Evolutionary conservation across 768 basidiomycete genomes (phyloP), one percentile per base, ranked within the genome.

Genomic region (Lentinula sp.): DNA sequence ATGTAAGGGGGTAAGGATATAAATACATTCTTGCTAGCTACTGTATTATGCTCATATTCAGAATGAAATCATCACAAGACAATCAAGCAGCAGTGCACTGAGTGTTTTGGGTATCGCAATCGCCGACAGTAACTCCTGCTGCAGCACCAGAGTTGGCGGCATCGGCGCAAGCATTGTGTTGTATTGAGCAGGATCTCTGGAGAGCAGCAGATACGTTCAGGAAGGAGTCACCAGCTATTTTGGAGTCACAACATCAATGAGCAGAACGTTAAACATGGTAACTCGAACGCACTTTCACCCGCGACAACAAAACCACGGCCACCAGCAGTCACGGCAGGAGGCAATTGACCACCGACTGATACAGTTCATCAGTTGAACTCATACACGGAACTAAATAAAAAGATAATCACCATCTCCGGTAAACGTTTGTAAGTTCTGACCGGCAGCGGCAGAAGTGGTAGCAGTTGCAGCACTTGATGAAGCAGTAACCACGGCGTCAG

Each of bases 181-280:
- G 83, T 42, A 82, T 75, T 64, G 83, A 81, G 70, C 85, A 86
- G 1, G 82, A 82, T 34, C 84, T 80, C 21, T 79, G 80, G 35
- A 85, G 73, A 16, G 84, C 84, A 43, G 78, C 79, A 35, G 69
- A 69, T 13, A 72, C 42, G 66, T 82, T 80, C 35, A 82, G 63
- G 77, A 85, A 85, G 45, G 67, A 63, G 43, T 78, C 76, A 49
- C 34, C 59, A 11, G 34, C 39, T 46, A 35, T 21, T 39, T 28
- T 9, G 37, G 15, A 45, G 28, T n/a, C 42, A 11, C 16, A 35
- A 34, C 3, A 7, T n/a, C 7, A 37, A 7, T n/a, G 2, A 40
- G 48, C n/a, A 39, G 5, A 8, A 8, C 4, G 45, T 23, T n/a
- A 15, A 45, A 5, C 3, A 50, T 15, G 4, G 9, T 18, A 58